Conservation (phyloP, 2,329 filamentous ascomycete genomes). For the Colletotrichum sp. region DNA sequence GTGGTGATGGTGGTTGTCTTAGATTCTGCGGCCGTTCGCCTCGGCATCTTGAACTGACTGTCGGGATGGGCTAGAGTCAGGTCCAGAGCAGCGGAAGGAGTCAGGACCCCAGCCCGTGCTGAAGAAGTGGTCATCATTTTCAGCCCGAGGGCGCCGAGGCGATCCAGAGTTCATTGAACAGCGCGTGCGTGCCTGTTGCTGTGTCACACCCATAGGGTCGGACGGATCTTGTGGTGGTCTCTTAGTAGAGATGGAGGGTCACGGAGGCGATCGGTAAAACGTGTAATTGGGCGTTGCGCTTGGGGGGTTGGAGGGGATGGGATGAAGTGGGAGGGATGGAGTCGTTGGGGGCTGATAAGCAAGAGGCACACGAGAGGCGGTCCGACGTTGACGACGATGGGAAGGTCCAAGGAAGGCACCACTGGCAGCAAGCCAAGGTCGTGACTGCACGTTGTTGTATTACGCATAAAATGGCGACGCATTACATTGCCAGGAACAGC, state of each 20-base stretch:
- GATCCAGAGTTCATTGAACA: not conserved
- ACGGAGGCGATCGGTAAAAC: not conserved
- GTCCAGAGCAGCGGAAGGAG: not conserved
- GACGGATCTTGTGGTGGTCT: not conserved
- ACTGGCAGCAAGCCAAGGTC: not conserved
- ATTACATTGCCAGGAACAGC: not conserved
- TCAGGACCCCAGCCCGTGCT: not conserved
- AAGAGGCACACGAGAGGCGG: not conserved
- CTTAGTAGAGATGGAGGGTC: not conserved
- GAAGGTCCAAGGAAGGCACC: not conserved
- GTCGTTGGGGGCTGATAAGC: constrained; percentile 7
- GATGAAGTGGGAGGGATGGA: constrained; percentile 12
- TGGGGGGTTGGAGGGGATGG: not conserved
- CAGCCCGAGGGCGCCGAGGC: not conserved
- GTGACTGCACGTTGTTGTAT: not conserved
- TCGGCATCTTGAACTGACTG: not conserved
- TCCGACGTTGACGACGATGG: not conserved
- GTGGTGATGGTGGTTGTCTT: not conserved
- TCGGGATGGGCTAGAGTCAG: not conserved
- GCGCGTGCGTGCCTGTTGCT: not conserved
- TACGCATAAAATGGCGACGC: constrained; percentile 8
- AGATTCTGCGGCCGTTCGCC: not conserved
- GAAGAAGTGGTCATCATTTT: not conserved
- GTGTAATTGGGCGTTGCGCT: not conserved
- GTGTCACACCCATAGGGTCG: not conserved